Evolutionary conservation across 2,329 filamentous ascomycete species (phyloP), one percentile per base, ranked within the genome.

Genomic region (Phoma sp.): DNA sequence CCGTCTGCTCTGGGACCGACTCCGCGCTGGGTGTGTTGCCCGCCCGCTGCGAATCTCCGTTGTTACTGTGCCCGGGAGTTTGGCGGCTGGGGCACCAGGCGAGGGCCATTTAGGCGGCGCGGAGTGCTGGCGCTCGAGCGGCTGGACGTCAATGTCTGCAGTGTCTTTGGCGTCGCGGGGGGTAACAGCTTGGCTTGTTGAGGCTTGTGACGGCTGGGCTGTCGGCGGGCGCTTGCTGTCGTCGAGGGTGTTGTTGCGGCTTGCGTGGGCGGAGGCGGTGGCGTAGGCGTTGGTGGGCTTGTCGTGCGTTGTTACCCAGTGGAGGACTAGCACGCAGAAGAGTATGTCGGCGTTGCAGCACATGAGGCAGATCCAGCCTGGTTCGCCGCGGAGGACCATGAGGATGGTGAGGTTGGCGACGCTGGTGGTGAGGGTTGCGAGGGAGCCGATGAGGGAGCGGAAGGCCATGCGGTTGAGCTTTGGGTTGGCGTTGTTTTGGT

Each of bases 281-380:
- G 17, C 6, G 36, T 45, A 30, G 18, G 37, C 14, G 1, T 25
- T 17, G 7, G 46, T 17, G 7, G 46, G 40, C 36, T 56, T 50
- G 47, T 57, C 58, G 5, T 61, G 74, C 12, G 72, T 73, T 5
- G 78, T 79, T 34, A 86, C 80, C 84, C 84, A 87, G 60, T 87
- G 84, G 34, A 87, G 79, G n/a, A 87, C 81, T 3, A 85, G 62
- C 17, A 83, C 81, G 12, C 81, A 84, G 69, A 87, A 86, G 25
- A 87, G 77, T 14, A 87, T 83, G 65, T 88, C 86, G 57, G 80
- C 78, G 63, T 87, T 88, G 65, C 86, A 89, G 63, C 84, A 85
- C 76, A 87, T 84, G 4, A 88, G 77, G 60, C 85, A 88, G 2
- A 88, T 79, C 85, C 85, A 88, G 3, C 82, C 85, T 2, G 83